Conservation (phyloP, 2,329 filamentous ascomycete genomes). For the Ophiocordyceps sinensis region DNA sequence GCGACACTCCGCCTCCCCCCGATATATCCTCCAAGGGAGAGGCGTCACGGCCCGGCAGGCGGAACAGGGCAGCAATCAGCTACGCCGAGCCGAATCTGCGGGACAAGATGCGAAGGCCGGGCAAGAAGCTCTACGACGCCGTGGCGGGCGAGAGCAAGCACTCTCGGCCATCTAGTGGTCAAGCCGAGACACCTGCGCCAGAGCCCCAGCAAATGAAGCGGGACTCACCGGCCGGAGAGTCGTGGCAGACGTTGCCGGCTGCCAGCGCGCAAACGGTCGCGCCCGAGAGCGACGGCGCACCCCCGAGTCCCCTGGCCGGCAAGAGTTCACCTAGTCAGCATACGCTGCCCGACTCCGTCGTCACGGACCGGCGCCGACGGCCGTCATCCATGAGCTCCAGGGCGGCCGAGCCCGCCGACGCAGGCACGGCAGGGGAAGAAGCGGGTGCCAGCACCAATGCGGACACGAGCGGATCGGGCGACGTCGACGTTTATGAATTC, state of each 20-base stretch:
- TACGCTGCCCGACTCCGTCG: slow-evolving; percentile 17
- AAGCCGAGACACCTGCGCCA: slow-evolving; percentile 11
- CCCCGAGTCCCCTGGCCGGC: slow-evolving; percentile 26
- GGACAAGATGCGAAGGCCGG: slow-evolving; percentile 72
- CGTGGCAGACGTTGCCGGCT: slow-evolving; percentile 15
- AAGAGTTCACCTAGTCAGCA: slow-evolving; percentile 16
- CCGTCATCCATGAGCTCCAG: slow-evolving; percentile 15
- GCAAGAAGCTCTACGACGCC: slow-evolving; percentile 61
- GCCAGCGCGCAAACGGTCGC: slow-evolving; percentile 1
- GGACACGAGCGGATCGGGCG: slow-evolving; percentile 11
- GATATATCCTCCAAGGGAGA: slow-evolving; percentile 42
- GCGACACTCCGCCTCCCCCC: slow-evolving; percentile 45
- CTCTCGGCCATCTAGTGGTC: slow-evolving; percentile 28
- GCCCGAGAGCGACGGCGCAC: slow-evolving; percentile 8
- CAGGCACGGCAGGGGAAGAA: slow-evolving; percentile 1
- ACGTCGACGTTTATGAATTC: slow-evolving; percentile 41
- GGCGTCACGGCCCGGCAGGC: slow-evolving; percentile 48
- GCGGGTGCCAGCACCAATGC: slow-evolving; percentile 6
- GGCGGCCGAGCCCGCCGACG: slow-evolving; percentile 3
- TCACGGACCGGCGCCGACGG: slow-evolving; percentile 26
- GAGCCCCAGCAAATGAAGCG: slow-evolving; percentile 17
- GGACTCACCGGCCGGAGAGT: slow-evolving; percentile 15
- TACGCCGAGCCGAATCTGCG: slow-evolving; percentile 72
- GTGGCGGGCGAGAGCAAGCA: slow-evolving; percentile 50
- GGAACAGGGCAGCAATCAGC: slow-evolving; percentile 54